Percentiles rank a stretch among this genome's conserved stretches.
phyloP scores from a whole-genome alignment of 805 yeast species.

The Candida berthetii region DNA sequence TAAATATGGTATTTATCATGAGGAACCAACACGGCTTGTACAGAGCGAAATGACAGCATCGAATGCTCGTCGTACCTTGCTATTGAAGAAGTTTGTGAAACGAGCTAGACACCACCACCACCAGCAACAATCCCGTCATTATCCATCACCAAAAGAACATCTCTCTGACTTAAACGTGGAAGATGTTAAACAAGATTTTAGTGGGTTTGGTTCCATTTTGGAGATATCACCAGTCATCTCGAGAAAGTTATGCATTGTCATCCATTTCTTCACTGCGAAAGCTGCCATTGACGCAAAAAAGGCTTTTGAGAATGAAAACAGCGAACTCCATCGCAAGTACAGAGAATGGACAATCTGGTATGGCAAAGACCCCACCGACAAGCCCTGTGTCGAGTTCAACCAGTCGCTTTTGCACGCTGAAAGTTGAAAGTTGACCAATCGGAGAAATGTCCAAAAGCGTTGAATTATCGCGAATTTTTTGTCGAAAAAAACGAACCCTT shows the following conservation, averaged over 20 bases:
- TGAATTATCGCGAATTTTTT: neutral
- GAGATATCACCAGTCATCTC: slow-evolving; percentile 66
- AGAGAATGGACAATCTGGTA: slow-evolving; percentile 59
- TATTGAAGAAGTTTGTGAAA: slow-evolving; percentile 33
- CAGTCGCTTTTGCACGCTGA: no score
- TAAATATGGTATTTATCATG: slow-evolving; percentile 5
- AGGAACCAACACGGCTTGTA: slow-evolving; percentile 9
- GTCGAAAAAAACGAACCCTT: neutral
- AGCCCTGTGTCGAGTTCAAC: slow-evolving; percentile 30
- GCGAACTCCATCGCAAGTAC: slow-evolving; percentile 38
- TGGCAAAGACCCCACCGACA: slow-evolving; percentile 62
- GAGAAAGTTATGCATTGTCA: slow-evolving; percentile 51
- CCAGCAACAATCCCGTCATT: slow-evolving; percentile 9
- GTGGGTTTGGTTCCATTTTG: slow-evolving; percentile 49
- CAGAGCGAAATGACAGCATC: slow-evolving; percentile 26
- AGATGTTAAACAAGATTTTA: slow-evolving; percentile 43
- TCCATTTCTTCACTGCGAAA: slow-evolving; percentile 52
- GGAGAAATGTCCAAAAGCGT: no score
- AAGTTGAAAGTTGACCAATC: no score
- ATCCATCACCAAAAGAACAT: slow-evolving; percentile 38
- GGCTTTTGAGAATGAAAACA: slow-evolving; percentile 28
- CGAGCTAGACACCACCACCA: slow-evolving; percentile 7
- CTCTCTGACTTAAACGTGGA: slow-evolving; percentile 40
- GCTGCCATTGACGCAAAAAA: slow-evolving; percentile 56
- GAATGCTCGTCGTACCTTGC: slow-evolving; percentile 52